Base-by-base conservation (phyloP, 2,329 filamentous ascomycete genomes). In the Monosporascus cannonballus region DNA sequence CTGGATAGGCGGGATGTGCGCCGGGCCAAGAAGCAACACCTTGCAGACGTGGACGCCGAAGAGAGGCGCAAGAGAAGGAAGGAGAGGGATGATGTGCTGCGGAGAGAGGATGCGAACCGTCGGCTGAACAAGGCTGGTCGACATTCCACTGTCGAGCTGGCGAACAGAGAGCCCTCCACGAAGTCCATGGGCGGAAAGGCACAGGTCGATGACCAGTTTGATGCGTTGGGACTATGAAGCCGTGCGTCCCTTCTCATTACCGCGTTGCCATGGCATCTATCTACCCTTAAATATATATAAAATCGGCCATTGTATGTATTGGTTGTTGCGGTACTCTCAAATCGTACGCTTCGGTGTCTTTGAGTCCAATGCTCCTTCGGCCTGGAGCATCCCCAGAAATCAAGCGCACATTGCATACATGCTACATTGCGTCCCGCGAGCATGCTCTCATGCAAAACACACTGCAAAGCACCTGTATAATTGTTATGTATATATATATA, bases 1-100 rank as follows among this genome's bases (percentile, higher is more conserved):
- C 59, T 86, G 30, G 73, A 70, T 30, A 65, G 67, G 22, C 73
- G 69, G 53, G 73, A 78, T 50, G 70, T 84, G 46, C 74, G 75
- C 48, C 70, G 67, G 53, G 83, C 79, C 58, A 74, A 73, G 54
- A 74, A 69, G 56, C 72, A 77, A 53, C 75, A 75, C 8, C 73
- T 75, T 53, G 63, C 65, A 3, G 61, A 66, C 5, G 54, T 60
- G 27, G 59, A 60, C 17, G 50, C 56, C 14, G 58, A 59, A 24
- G 63, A 57, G 51, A 61, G 48, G 50, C 58, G 50, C 51, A 60
- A 55, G 46, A 61, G 60, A 41, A 61, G 56, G 39, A 52, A 56
- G 37, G 59, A 42, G 37, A 56, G 50, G 42, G 38, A 58, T 56
- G 18, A 50, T 52, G 11, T 42, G 55, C 50, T 44, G 36, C 22